A percentile compares a stretch with the other conserved stretches of the same genome.
phyloP scores from a whole-genome alignment of 345 rosid genomes.

The Eucalyptus cloeziana region DNA sequence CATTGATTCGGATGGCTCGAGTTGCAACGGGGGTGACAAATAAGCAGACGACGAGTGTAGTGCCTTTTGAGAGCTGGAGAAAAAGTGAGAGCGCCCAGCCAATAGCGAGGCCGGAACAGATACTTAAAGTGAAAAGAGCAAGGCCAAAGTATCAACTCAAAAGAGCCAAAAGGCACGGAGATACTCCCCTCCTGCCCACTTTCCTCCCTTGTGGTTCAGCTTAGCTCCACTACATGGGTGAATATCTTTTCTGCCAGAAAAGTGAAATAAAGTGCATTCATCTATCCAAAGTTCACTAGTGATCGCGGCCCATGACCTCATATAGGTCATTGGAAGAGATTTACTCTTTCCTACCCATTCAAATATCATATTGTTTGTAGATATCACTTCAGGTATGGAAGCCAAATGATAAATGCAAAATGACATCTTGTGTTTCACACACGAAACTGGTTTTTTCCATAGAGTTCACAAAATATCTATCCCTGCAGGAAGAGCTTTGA shows the following conservation, averaged over 20 bases:
- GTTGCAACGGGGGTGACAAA: not conserved
- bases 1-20: not conserved
- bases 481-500: not conserved
- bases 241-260: not conserved
- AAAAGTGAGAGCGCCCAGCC: not conserved
- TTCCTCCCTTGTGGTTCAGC: not conserved
- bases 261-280: not conserved
- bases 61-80: slow-evolving; percentile 1
- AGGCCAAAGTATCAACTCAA: not conserved
- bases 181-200: not conserved
- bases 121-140: not conserved
- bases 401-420: not conserved
- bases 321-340: not conserved
- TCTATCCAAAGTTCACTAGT: not conserved
- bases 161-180: not conserved
- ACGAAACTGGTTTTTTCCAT: not conserved
- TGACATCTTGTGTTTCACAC: not conserved
- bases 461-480: not conserved
- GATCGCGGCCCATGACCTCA: not conserved
- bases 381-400: not conserved
- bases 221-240: not conserved
- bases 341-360: not conserved
- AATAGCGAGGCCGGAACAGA: slow-evolving; percentile 1
- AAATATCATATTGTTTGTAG: not conserved
- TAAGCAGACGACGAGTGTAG: not conserved